These are phyloP conservation scores for Rutstroemia sydowiana DNA, from an alignment of 2,329 filamentous ascomycete species.

Conservation along the genomic window DNA sequence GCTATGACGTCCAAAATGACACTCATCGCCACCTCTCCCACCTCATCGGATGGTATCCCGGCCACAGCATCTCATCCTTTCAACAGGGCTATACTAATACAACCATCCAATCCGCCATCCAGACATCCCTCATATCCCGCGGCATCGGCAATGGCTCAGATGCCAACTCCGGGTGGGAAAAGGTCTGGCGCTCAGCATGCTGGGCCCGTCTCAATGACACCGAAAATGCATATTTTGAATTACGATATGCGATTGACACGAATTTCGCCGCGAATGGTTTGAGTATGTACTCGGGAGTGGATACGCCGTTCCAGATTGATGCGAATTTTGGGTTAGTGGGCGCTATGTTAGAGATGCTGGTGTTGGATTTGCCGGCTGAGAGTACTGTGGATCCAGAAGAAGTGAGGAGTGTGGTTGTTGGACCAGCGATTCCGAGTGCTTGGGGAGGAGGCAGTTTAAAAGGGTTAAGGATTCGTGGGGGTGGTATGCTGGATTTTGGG, in stretches of 20 bases:
- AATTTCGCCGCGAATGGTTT: conserved; percentile 46
- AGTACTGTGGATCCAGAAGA: conserved; percentile 15
- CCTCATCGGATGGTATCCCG: conserved; percentile 49
- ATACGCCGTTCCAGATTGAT: conserved; percentile 50
- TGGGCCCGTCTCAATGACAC: conserved; percentile 49
- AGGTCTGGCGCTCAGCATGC: conserved; percentile 49
- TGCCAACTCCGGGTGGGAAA: conserved; percentile 49
- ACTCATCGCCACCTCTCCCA: conserved; percentile 48
- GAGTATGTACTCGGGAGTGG: conserved; percentile 41
- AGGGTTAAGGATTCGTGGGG: conserved; percentile 39
- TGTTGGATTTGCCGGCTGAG: conserved; percentile 40
- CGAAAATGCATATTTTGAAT: conserved; percentile 39
- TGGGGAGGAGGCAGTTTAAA: conserved; percentile 40
- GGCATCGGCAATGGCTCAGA: conserved; percentile 40
- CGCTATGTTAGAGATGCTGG: conserved; percentile 43
- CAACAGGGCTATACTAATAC: conserved; percentile 36
- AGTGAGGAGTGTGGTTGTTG: conserved; percentile 34
- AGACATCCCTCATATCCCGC: conserved; percentile 38
- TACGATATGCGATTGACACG: conserved; percentile 40
- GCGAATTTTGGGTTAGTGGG: conserved; percentile 48
- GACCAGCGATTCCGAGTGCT: conserved; percentile 39
- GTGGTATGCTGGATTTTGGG: conserved; percentile 36
- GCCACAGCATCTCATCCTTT: conserved; percentile 40
- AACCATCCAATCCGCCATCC: conserved; percentile 38
- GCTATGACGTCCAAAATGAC: conserved; percentile 33